Base-by-base conservation (phyloP, 768 basidiomycete species). In the Tylopilus sp. region DNA sequence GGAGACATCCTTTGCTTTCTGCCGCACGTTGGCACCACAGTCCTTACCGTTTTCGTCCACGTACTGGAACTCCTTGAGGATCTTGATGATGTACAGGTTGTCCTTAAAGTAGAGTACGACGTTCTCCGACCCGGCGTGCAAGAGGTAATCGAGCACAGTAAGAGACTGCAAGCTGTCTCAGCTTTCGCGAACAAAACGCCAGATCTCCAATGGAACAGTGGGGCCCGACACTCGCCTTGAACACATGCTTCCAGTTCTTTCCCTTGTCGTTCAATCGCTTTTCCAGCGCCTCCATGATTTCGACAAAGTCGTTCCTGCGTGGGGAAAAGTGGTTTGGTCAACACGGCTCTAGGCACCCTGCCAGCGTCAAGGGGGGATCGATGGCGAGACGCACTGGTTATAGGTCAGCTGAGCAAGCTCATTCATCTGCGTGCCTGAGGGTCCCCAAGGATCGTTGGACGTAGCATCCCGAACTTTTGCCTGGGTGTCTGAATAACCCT, bases 221-320 rank as follows among this genome's bases (percentile, higher is more conserved):
- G 7, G 11, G 41, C 21, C n/a, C 39, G 31, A 40, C 21, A 58
- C 77, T 52, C 50, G 86, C 92, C 79, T 98, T 98, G 82, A 97
- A 98, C 51, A 98, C 95, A 76, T 99, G 97, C 47, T 95, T 81
- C 97, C 97, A 99, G 63, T 98, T 98, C 82, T 98, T 98, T 31
- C 97, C 97, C 78, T 97, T 98, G 75, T 99, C 97, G 61, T 94
- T 94, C 55, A 99, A 74, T 46, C 97, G 85, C 72, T 99, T 98
- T 72, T 98, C 97, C 44, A 99, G 79, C 92, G 98, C 97, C 76
- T 99, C 97, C 93, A 99, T 98, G 64, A 99, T 91, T 73, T 99
- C 97, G 12, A 98, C 93, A 68, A 99, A 99, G 64, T 98, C 95
- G 53, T 85, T 88, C 71, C 94, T 80, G 50, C 51, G 44, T 12